phyloP scores from a whole-genome alignment of 1,284 basidiomycete species.

The Somion occarium region DNA sequence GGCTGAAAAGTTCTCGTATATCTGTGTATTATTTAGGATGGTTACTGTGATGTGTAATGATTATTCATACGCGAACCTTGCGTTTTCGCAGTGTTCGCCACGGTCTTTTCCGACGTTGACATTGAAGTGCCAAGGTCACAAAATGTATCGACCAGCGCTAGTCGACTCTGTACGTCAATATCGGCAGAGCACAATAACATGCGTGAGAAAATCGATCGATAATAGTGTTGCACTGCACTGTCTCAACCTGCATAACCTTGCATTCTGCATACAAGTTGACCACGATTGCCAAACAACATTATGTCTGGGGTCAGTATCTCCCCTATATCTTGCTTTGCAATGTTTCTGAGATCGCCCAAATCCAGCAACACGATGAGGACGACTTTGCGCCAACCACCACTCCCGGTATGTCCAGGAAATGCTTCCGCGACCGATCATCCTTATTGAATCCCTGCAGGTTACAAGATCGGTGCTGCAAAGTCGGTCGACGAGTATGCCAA shows the following conservation, averaged over 20 bases:
- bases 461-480: constrained; percentile 66
- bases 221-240: constrained; percentile 9
- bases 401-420: constrained; percentile 42
- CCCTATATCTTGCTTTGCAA: too few relatives aligned
- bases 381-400: constrained; percentile 62
- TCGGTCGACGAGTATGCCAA: constrained; percentile 66
- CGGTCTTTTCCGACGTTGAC: too few relatives aligned
- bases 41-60: too few relatives aligned
- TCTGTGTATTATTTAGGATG: too few relatives aligned
- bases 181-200: constrained; percentile 26
- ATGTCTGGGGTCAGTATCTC: constrained; percentile 10
- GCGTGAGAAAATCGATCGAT: constrained; percentile 34
- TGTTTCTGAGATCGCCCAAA: not conserved
- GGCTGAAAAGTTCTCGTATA: too few relatives aligned
- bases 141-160: too few relatives aligned
- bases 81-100: too few relatives aligned
- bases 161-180: too few relatives aligned
- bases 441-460: constrained; percentile 41
- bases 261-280: too few relatives aligned
- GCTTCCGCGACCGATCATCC: not conserved
- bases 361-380: constrained; percentile 49
- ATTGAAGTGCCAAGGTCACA: too few relatives aligned
- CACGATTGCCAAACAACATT: constrained; percentile 9
- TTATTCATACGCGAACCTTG: too few relatives aligned
- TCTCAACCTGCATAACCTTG: constrained; percentile 15